Conservation (phyloP, 352 stramenopile genomes). For the Pythium aquatile region DNA sequence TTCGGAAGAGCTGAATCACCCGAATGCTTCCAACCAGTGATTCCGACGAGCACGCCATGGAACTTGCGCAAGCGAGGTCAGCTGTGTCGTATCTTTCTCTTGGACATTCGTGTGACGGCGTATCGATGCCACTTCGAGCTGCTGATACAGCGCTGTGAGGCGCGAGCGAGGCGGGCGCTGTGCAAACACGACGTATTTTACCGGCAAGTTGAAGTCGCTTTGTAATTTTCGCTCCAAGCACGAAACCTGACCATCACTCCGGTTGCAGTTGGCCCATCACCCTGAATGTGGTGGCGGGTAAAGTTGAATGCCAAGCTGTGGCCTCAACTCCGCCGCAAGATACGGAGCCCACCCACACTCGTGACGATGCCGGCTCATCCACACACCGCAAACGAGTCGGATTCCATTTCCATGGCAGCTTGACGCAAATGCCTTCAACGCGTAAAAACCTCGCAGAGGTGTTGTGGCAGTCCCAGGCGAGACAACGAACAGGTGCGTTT, state of each 20-base stretch:
- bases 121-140: background rate
- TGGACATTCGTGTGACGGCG: background rate
- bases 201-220: conserved; percentile 24
- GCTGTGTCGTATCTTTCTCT: background rate
- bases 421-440: background rate
- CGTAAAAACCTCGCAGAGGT: background rate
- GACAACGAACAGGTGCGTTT: conserved; percentile 3
- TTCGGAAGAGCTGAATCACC: background rate
- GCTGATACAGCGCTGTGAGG: background rate
- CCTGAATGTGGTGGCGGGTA: background rate
- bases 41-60: background rate
- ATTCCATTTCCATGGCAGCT: conserved; percentile 5
- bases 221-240: conserved; percentile 8
- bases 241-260: conserved; percentile 18
- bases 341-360: conserved; percentile 7
- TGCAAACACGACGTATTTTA: conserved; percentile 12
- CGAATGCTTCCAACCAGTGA: background rate
- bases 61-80: conserved; percentile 1
- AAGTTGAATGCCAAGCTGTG: conserved; percentile 5
- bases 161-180: background rate
- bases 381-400: conserved; percentile 16
- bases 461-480: background rate
- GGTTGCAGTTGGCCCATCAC: conserved; percentile 12
- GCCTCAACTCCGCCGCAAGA: conserved; percentile 12
- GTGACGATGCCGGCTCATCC: conserved; percentile 1